Evolutionary conservation across 495 filamentous ascomycete genomes (phyloP).

Genomic region (Hypomontagnella submonticulosa): DNA sequence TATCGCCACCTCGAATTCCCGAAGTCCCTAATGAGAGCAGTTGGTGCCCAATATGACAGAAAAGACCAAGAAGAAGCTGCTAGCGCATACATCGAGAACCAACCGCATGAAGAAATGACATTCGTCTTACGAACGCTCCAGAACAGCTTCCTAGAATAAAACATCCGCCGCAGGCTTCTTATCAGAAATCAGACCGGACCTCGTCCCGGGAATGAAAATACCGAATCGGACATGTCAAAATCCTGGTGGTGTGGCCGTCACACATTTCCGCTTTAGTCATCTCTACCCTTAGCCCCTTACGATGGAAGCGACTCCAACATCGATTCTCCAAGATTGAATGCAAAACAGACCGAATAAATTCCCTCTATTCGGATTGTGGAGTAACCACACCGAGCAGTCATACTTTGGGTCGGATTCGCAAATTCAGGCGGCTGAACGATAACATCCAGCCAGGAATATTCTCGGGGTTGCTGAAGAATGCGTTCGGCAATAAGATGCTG

Average conservation of each 20-base stretch:
- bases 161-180: background rate
- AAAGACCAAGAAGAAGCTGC: slow-evolving; percentile 3
- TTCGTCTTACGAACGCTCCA: background rate
- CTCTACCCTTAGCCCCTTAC: slow-evolving; percentile 3
- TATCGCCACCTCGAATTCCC: background rate
- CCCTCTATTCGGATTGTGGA: background rate
- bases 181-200: slow-evolving; percentile 7
- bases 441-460: slow-evolving; percentile 7
- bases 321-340: background rate
- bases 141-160: slow-evolving; percentile 4
- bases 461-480: slow-evolving; percentile 8
- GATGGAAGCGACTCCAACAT: background rate
- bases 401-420: background rate
- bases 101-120: slow-evolving; percentile 1
- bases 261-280: background rate
- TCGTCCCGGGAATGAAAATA: background rate
- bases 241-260: background rate
- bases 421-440: slow-evolving; percentile 3
- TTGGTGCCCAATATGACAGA: slow-evolving; percentile 35
- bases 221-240: background rate
- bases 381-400: too few species aligned
- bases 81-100: background rate
- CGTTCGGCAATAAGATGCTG: slow-evolving; percentile 6
- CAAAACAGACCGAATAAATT: background rate
- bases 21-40: background rate